Base-by-base conservation (phyloP, 345 rosid genomes). In the Eutrema heterophyllum region DNA sequence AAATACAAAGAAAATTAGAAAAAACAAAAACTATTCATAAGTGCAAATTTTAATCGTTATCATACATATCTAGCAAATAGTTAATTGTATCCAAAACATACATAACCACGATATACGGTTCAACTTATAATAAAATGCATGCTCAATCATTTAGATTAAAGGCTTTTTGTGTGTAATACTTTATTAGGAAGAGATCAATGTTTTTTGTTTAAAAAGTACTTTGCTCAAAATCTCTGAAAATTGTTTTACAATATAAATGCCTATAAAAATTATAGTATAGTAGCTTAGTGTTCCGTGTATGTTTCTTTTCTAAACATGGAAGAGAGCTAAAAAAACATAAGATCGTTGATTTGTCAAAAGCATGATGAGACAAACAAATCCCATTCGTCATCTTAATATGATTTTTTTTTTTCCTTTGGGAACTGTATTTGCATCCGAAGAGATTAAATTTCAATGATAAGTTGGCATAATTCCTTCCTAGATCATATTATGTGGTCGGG, bases 351-450 rank as follows among this genome's bases (percentile, higher is more conserved):
- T 71, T 73, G 71, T 39, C 36, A 38, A 56, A 48, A 72, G 66
- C 67, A 66, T 66, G 65, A 50, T 58, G 61, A 75, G 60, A 74
- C 73, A 67, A 41, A 29, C 45, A 51, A 75, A 60, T 27, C 44
- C 61, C 18, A 67, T 27, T 36, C 60, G 48, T 46, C 40, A 50
- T 57, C 44, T 40, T 13, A 27, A 10, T 40, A 46, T 67, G 21
- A 45, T 63, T 30, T 26, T 59, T 44, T 26, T 70, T 35, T 15
- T 13, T 13, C 57, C 14, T 3, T 6, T 36, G 56, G 56, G 15
- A 43, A 18, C 58, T 35, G 26, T 59, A n/a, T 35, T 45, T 29
- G 35, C 50, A 48, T 59, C 26, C 15, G 21, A 45, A 48, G 29
- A 6, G 13, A 59, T 50, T 9, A 46, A 58, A 56, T 73, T 30